Base-by-base conservation (phyloP, 192 early-diverging fungal species). In the Entomortierella beljakovae region DNA sequence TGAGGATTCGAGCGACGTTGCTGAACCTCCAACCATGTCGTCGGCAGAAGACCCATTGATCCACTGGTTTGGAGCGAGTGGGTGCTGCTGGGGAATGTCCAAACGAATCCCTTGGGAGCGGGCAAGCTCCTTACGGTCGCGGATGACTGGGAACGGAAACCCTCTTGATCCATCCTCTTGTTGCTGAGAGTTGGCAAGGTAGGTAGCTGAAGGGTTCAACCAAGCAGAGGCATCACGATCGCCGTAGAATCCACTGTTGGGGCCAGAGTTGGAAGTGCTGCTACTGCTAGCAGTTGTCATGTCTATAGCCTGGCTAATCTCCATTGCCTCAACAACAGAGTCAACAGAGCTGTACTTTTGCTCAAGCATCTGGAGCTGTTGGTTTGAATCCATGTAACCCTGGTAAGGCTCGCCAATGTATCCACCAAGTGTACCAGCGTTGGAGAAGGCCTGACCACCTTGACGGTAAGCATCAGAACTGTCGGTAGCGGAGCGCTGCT, bases 51-150 rank as follows among this genome's bases (percentile, higher is more conserved):
- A 40, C 10, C 55, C 61, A 56, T 51, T 70, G 68, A 46, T 73
- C 62, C 70, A 62, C 15, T 55, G 68, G 1, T 65, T 22, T 15
- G 63, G 20, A 6, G 20, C 52, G 23, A 65, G 49, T 13, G 49
- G 48, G 16, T 73, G 70, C 20, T 73, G 70, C 0, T 50, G n/a
- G 25, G 70, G 74, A 18, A 79, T 79, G 20, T 79, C 61, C 22
- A 79, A 43, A 13, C 66, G 66, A 50, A 79, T 69, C 4, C 74
- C 74, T 2, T 66, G 66, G 1, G 74, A 66, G 15, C 60, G 67
- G 32, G 74, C 74, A 8, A 70, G 49, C 6, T 68, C 66, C 22
- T 79, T 79, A 32, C 74, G 66, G 28, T 79, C 74, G 5, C 73
- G 73, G 33, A 76, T 48, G 13, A 66, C 61, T 11, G 64, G 59